Evolutionary conservation across 192 early-diverging fungal genomes (phyloP), one percentile per base, ranked within the genome.

Genomic region (Mortierella hygrophila): DNA sequence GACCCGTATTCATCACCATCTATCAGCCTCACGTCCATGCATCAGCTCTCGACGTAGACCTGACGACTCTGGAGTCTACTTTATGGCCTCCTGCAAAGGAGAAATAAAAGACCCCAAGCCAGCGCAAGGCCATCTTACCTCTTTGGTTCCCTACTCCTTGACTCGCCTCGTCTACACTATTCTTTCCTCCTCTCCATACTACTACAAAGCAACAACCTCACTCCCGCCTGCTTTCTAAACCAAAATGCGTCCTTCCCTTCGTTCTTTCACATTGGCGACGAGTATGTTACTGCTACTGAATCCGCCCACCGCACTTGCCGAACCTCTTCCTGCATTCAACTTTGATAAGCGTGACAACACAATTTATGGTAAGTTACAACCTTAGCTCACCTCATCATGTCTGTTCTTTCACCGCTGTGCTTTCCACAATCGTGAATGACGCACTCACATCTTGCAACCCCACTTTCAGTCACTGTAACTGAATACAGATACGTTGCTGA

Each of bases 391-490:
- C 15, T 15, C 21, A 13, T 6, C 13, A 47, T n/a, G 8, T 29
- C 9, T 7, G 6, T 20, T 29, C 49, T 46, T 29, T 1, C 13
- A 44, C 47, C 16, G 8, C 40, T 57, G 71, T 41, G 18, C 16
- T 26, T 63, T 29, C 7, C 13, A 8, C 16, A n/a, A 9, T 42
- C 21, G 26, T 37, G 29, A 44, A 2, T 49, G 16, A 16, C 23
- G 1, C 54, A 37, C 23, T 40, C 10, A 52, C n/a, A 35, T 38
- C 1, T 47, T n/a, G 42, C 11, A 1, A 55, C 32, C 21, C 37
- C 13, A 52, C 37, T 18, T 35, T 3, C 29, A 81, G 84, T 86
- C 26, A 86, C 84, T 1, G 84, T 86, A 20, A 86, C 84, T 32
- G 84, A 86, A 72, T 68, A 63, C 49, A 60, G 79, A 41, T 86